Conservation (phyloP, 2,329 filamentous ascomycete genomes). For the Tolypocladium endophyticum region DNA sequence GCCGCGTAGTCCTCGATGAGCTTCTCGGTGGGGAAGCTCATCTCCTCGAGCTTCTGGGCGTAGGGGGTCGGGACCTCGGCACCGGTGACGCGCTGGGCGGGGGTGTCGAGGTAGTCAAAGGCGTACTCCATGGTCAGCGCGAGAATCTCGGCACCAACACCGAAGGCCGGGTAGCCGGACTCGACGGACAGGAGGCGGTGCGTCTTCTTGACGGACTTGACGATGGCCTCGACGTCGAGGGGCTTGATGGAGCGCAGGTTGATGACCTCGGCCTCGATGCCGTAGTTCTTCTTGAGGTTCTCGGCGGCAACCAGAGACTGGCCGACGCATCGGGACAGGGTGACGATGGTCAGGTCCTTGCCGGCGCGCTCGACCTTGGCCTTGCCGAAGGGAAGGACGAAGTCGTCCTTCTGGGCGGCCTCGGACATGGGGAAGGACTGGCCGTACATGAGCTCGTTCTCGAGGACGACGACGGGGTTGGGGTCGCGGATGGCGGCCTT, state of each 20-base stretch:
- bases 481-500: constrained; percentile 98
- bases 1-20: constrained; percentile 81
- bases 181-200: constrained; percentile 84
- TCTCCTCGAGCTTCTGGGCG: constrained; percentile 82
- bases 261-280: constrained; percentile 90
- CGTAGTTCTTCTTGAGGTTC: constrained; percentile 90
- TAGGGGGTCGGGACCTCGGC: constrained; percentile 97
- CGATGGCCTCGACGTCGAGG: constrained; percentile 85
- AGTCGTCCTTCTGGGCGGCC: constrained; percentile 90
- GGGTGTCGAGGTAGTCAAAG: constrained; percentile 94
- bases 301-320: constrained; percentile 84
- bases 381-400: constrained; percentile 95
- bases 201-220: constrained; percentile 99
- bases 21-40: constrained; percentile 86
- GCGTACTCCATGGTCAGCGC: constrained; percentile 94
- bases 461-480: constrained; percentile 86
- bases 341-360: constrained; percentile 93
- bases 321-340: constrained; percentile 89
- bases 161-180: constrained; percentile 92
- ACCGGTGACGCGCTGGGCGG: constrained; percentile 87
- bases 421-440: constrained; percentile 95
- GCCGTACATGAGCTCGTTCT: constrained; percentile 89
- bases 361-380: constrained; percentile 96
- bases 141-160: constrained; percentile 85
- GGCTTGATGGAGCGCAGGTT: constrained; percentile 98